These are phyloP conservation scores for Casuarina cunninghamiana DNA, from an alignment of 306 rosid species.

Conservation along the genomic window DNA sequence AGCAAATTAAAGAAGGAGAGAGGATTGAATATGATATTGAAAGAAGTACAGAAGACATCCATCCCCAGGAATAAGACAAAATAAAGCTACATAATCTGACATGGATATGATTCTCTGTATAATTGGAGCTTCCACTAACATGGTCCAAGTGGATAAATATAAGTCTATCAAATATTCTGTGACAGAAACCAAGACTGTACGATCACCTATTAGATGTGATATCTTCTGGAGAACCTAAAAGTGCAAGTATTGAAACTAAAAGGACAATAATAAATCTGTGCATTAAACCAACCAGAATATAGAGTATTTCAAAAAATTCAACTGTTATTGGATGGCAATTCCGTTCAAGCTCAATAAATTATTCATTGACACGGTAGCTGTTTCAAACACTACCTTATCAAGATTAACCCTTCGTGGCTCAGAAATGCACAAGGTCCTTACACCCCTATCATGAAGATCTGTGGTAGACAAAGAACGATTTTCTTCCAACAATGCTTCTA, in stretches of 20 bases:
- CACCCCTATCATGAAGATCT: conserved; percentile 72
- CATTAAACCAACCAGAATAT: conserved; percentile 8
- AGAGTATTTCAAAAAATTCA: not conserved
- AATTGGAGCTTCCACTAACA: not conserved
- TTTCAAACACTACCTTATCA: conserved; percentile 63
- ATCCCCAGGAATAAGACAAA: not conserved
- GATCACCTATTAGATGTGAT: not conserved
- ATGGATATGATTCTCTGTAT: not conserved
- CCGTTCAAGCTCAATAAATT: not conserved
- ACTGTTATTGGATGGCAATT: not conserved
- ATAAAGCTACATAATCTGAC: not conserved
- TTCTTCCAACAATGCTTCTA: conserved; percentile 72
- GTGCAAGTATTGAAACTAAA: not conserved
- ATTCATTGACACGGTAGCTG: not conserved
- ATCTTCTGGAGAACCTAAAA: not conserved
- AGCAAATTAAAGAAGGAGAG: conserved; percentile 11
- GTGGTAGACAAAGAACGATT: conserved; percentile 52
- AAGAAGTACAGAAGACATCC: not conserved
- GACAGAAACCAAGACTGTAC: not conserved
- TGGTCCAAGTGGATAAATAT: not conserved
- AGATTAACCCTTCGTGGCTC: conserved; percentile 56
- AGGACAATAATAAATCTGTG: not conserved
- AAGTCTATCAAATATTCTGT: not conserved
- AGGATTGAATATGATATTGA: conserved; percentile 1
- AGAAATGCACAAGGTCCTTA: conserved; percentile 79